Percentiles rank a stretch among this genome's conserved stretches.
phyloP scores from a whole-genome alignment of 495 filamentous ascomycete species.

The Elaphomyces granulatus region DNA sequence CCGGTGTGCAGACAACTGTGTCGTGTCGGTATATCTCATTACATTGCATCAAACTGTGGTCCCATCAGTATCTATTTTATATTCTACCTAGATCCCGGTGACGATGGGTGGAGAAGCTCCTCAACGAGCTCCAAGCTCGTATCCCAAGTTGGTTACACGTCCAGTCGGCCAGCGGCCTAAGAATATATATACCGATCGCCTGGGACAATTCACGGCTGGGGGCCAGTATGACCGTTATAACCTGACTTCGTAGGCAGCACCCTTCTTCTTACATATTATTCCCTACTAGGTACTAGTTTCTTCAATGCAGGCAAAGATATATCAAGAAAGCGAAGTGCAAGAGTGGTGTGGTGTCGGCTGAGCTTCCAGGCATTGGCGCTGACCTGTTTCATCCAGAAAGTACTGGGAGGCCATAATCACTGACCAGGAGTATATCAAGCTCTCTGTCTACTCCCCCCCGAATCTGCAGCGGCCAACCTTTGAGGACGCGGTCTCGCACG shows the following conservation, averaged over 20 bases:
- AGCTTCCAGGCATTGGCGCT: background rate
- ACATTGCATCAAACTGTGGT: too few species aligned
- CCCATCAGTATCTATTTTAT: too few species aligned
- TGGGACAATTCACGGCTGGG: slow-evolving; percentile 59
- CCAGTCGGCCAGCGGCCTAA: slow-evolving; percentile 76
- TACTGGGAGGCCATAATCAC: slow-evolving; percentile 59
- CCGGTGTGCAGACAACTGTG: too few species aligned
- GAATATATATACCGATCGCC: slow-evolving; percentile 72
- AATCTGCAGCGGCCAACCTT: slow-evolving; percentile 72
- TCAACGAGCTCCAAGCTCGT: slow-evolving; percentile 25
- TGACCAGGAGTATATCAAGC: slow-evolving; percentile 62
- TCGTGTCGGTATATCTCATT: too few species aligned
- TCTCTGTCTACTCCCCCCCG: slow-evolving; percentile 77
- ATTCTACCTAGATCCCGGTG: slow-evolving; percentile 5
- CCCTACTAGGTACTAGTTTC: too few species aligned
- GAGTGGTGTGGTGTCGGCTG: too few species aligned
- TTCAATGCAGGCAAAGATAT: too few species aligned
- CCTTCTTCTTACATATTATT: background rate
- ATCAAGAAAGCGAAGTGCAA: too few species aligned
- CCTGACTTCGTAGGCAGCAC: slow-evolving; percentile 43
- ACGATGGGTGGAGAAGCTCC: slow-evolving; percentile 36
- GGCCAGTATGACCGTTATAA: slow-evolving; percentile 76
- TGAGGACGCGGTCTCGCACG: slow-evolving; percentile 66
- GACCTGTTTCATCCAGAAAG: slow-evolving; percentile 34
- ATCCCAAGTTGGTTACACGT: slow-evolving; percentile 42